Evolutionary conservation across 179 eudicot genomes (phyloP).

Genomic region (Beta lomatogona): DNA sequence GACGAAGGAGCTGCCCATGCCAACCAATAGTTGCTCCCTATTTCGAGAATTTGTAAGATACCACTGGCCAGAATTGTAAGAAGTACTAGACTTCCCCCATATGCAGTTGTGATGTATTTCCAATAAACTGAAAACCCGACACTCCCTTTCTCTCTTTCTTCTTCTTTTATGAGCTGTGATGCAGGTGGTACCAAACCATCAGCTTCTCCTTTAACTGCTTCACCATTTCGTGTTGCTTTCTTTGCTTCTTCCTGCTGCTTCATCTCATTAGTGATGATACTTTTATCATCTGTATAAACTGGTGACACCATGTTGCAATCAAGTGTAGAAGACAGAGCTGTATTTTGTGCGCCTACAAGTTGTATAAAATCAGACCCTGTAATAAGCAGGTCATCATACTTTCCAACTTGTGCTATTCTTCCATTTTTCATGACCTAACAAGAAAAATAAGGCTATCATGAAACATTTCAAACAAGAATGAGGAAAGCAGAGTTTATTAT

Average conservation of each 20-base stretch:
- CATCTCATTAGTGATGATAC: too few relatives aligned
- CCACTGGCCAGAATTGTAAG: constrained; percentile 10
- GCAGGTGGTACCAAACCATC: too few relatives aligned
- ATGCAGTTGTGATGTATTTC: constrained; percentile 26
- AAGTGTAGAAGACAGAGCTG: neutral
- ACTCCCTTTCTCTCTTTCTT: constrained; percentile 28
- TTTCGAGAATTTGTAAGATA: neutral
- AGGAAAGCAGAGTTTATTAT: too few relatives aligned
- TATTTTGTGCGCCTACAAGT: constrained; percentile 2
- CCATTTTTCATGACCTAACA: constrained; percentile 28
- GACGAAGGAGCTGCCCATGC: constrained; percentile 18
- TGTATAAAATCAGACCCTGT: constrained; percentile 13
- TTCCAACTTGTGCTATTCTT: constrained; percentile 14
- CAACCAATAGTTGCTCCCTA: constrained; percentile 28
- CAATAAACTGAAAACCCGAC: constrained; percentile 23
- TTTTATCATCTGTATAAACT: too few relatives aligned
- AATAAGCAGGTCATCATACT: constrained; percentile 9
- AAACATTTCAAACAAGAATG: neutral
- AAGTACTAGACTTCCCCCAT: constrained; percentile 13
- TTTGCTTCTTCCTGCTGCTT: too few relatives aligned
- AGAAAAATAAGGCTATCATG: too few relatives aligned
- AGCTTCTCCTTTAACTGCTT: too few relatives aligned
- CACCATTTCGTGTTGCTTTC: too few relatives aligned
- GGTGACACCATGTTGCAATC: neutral
- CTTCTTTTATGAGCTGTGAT: constrained; percentile 23